These are phyloP conservation scores for Obelidium mucronatum DNA, from an alignment of 192 early-diverging fungal species.

Conservation along the genomic window DNA sequence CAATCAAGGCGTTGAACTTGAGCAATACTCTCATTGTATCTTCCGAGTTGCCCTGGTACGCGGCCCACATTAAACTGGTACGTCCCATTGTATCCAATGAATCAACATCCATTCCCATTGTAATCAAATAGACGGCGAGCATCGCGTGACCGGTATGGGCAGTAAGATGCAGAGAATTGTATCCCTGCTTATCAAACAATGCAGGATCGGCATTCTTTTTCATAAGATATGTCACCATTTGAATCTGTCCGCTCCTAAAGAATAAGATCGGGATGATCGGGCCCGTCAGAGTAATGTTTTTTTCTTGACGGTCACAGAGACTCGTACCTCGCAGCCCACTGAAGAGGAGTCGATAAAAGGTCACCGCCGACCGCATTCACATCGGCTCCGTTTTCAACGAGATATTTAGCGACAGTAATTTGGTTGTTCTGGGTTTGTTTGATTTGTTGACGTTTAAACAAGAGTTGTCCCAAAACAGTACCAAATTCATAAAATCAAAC, in stretches of 20 bases:
- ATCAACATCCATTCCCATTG: conserved; percentile 78
- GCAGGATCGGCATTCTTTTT: conserved; percentile 80
- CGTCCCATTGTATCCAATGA: conserved; percentile 75
- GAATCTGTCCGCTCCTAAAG: conserved; percentile 74
- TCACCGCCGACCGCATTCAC: conserved; percentile 81
- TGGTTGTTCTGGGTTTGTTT: conserved; percentile 61
- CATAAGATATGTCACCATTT: conserved; percentile 75
- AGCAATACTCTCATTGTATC: conserved; percentile 75
- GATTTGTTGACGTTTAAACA: background rate
- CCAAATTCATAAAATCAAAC: background rate
- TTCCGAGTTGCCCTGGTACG: conserved; percentile 82
- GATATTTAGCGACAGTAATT: conserved; percentile 71
- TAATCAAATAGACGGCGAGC: conserved; percentile 77
- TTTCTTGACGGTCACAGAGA: background rate
- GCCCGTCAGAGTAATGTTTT: no score
- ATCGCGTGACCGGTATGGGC: conserved; percentile 84
- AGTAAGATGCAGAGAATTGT: conserved; percentile 88
- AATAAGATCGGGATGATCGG: background rate
- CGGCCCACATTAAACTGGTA: conserved; percentile 95
- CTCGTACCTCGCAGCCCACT: conserved; percentile 87
- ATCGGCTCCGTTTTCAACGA: conserved; percentile 80
- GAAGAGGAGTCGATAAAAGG: conserved; percentile 84
- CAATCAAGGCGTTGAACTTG: conserved; percentile 71
- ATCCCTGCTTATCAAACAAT: conserved; percentile 82
- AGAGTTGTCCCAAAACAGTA: no score